Conservation (phyloP, 441 rosid species). For the Lepidium campestre region DNA sequence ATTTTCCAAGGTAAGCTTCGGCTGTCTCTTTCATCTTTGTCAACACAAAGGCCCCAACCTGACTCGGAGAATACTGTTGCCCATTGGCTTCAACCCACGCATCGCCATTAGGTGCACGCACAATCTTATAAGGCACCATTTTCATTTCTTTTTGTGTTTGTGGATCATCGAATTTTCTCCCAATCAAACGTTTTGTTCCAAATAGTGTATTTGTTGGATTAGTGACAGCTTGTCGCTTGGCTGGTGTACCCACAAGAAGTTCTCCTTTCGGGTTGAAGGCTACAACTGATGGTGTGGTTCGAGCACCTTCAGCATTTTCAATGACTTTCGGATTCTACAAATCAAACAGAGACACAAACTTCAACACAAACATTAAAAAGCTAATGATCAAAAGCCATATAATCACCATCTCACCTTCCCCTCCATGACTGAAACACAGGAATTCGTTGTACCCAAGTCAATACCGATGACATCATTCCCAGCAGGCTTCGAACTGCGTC, state of each 20-base stretch:
- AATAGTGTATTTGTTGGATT: conserved; percentile 74
- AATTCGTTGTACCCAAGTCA: conserved; percentile 94
- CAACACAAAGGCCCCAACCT: conserved; percentile 67
- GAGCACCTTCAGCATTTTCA: conserved; percentile 81
- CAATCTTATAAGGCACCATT: conserved; percentile 91
- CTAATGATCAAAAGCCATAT: not conserved
- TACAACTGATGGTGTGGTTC: conserved; percentile 88
- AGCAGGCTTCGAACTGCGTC: conserved; percentile 66
- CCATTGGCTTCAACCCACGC: conserved; percentile 92
- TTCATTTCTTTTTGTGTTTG: conserved; percentile 90
- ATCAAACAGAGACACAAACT: not conserved
- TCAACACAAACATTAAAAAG: not conserved
- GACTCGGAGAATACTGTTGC: conserved; percentile 86
- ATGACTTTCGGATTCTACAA: conserved; percentile 76
- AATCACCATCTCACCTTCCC: conserved; percentile 61
- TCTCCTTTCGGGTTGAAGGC: conserved; percentile 79
- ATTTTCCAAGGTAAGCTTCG: conserved; percentile 72
- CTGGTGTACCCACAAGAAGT: conserved; percentile 85
- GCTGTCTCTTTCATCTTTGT: conserved; percentile 94
- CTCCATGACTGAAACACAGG: conserved; percentile 96
- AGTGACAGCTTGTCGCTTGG: conserved; percentile 92
- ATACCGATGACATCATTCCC: conserved; percentile 90
- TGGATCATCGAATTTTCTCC: conserved; percentile 70
- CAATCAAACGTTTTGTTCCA: conserved; percentile 82
- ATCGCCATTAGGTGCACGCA: conserved; percentile 84